phyloP scores from a whole-genome alignment of 2,329 filamentous ascomycete species.

The Penicillium sp. region DNA sequence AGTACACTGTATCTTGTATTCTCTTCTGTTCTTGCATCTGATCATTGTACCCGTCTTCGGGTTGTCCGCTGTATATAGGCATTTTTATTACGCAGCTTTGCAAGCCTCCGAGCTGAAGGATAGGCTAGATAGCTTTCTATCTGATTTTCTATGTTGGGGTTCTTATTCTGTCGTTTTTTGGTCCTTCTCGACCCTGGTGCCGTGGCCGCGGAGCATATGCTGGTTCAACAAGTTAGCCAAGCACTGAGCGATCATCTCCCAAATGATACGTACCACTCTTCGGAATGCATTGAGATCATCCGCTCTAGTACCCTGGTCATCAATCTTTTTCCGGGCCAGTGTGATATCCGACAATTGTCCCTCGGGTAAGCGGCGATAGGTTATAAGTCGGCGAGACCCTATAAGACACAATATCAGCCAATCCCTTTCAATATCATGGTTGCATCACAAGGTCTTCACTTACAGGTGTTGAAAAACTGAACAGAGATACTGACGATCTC shows the following conservation, averaged over 20 bases:
- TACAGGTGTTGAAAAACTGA: constrained; percentile 87
- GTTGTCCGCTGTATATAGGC: neutral
- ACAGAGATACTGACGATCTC: constrained; percentile 73
- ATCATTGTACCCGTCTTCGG: neutral
- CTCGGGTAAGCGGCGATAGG: constrained; percentile 71
- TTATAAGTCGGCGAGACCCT: constrained; percentile 88
- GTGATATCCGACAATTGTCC: constrained; percentile 37
- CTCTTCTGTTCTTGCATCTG: neutral
- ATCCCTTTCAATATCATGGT: neutral
- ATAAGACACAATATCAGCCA: neutral
- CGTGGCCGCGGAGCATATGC: constrained; percentile 10
- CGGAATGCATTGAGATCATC: constrained; percentile 68
- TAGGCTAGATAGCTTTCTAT: neutral
- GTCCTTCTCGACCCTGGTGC: neutral
- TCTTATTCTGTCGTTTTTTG: neutral
- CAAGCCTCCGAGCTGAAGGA: neutral
- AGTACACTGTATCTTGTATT: neutral
- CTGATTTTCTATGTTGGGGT: neutral
- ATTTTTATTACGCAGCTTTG: neutral
- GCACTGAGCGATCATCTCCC: neutral
- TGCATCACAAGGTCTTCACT: constrained; percentile 25
- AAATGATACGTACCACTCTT: constrained; percentile 43
- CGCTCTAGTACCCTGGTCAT: constrained; percentile 50
- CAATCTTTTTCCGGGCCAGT: constrained; percentile 34
- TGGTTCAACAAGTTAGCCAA: neutral